Conservation (phyloP, 164 flowering plant species). For the Piper betle region DNA sequence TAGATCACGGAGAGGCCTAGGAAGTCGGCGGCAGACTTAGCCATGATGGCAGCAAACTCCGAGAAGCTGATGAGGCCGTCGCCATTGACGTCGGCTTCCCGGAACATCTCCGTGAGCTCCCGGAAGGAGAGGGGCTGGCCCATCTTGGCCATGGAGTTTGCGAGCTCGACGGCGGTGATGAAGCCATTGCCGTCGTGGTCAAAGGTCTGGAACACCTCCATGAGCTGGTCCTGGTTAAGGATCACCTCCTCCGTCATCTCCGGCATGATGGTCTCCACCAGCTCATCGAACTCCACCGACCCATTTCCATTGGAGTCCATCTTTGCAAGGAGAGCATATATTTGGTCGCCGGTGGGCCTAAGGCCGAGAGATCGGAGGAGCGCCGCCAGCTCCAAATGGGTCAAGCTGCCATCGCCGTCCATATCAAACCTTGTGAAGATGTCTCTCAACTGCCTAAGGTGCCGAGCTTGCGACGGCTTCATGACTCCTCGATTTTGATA, state of each 20-base stretch:
- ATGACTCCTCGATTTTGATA: neutral
- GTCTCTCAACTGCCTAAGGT: constrained; percentile 45
- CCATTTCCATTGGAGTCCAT: constrained; percentile 76
- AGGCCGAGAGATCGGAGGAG: constrained; percentile 76
- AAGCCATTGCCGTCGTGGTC: constrained; percentile 79
- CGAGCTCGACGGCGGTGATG: constrained; percentile 81
- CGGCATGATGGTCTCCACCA: constrained; percentile 48
- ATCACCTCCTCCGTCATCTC: constrained; percentile 32
- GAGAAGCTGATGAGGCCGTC: constrained; percentile 69
- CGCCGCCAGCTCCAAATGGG: constrained; percentile 83
- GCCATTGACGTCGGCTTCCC: constrained; percentile 66
- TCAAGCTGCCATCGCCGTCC: constrained; percentile 83
- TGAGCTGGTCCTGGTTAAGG: constrained; percentile 52
- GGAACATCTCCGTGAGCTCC: constrained; percentile 66
- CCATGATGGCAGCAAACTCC: constrained; percentile 61
- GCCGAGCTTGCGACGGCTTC: constrained; percentile 27
- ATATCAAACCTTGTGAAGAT: constrained; percentile 80
- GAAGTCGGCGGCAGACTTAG: constrained; percentile 45
- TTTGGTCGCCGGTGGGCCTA: constrained; percentile 66
- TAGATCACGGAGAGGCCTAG: constrained; percentile 11
- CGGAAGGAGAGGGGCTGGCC: constrained; percentile 64
- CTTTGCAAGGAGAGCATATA: constrained; percentile 33
- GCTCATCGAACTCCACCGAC: constrained; percentile 59
- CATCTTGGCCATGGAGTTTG: constrained; percentile 82
- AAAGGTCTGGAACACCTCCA: constrained; percentile 56